Evolutionary conservation across 1,139 yeast genomes (phyloP).

Genomic region (Lodderomyces pseudojiufengensis): DNA sequence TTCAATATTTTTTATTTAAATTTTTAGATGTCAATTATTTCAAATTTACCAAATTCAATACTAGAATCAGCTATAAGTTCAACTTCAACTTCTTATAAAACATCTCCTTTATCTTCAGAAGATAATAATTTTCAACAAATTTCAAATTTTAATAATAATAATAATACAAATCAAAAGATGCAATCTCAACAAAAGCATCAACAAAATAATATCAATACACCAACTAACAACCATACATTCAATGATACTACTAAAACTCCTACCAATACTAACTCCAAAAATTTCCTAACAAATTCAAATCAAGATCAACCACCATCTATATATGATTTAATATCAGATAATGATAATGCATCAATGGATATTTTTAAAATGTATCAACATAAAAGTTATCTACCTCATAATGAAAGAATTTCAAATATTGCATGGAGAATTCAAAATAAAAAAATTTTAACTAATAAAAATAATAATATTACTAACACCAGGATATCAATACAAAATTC

Average conservation of each 20-base stretch:
- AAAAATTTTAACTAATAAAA: constrained; percentile 17
- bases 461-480: no score
- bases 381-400: constrained; percentile 42
- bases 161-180: not conserved
- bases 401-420: constrained; percentile 41
- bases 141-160: not conserved
- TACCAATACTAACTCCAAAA: constrained; percentile 1
- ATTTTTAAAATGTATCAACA: constrained; percentile 38
- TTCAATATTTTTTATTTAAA: no score
- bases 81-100: no score
- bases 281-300: constrained; percentile 4
- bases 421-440: constrained; percentile 48
- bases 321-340: constrained; percentile 10
- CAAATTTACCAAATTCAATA: no score
- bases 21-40: no score
- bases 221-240: not conserved
- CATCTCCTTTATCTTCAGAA: no score
- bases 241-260: not conserved
- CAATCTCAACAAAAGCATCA: not conserved
- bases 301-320: constrained; percentile 8
- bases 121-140: not conserved
- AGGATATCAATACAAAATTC: no score
- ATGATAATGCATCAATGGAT: constrained; percentile 13
- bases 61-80: no score
- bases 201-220: not conserved